Evolutionary conservation across 805 yeast genomes (phyloP), one percentile per base, ranked within the genome.

Genomic region (Candida mattraensis): DNA sequence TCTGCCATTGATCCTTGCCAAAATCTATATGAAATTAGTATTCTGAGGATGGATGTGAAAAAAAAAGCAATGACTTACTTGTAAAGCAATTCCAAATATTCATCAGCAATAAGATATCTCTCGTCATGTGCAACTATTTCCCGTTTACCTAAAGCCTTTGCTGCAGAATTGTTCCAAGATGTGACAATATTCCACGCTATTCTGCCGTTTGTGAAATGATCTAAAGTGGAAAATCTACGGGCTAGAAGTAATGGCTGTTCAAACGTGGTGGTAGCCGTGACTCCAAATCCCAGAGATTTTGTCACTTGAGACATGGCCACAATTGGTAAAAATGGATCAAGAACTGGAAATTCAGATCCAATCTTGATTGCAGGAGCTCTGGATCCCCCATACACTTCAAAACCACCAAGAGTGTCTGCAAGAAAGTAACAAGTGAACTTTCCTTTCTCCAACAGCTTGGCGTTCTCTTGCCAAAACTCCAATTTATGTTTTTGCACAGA

Each of bases 261-360:
- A 43, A 58, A 56, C 18, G 56, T 54, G 12, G 64, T 59, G 14
- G 54, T 44, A 32, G 54, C 56, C 10, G 64, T 59, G n/a, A 58
- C 45, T 16, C 59, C 63, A 43, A 59, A 58, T n/a, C 52, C 40
- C 14, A 59, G 34, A 24, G 54, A 46, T 26, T 45, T 59, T 53
- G 30, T 61, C 50, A 16, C 64, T 53, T 14, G 54, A 40, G 31
- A 19, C 62, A 69, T 63, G 3, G 67, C 69, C 8, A 63, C 44
- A 3, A 67, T 58, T n/a, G 59, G 53, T 5, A 61, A 56, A 28
- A 59, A 51, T 50, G 53, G 17, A 37, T 36, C 30, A 42, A 40
- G 37, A 13, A 39, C 40, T 6, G 39, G 44, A 13, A 39, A 39
- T 17, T 39, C 40, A 11, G 36, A 31, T 12, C 39, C 44, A 16